Percentiles rank a stretch among this genome's conserved stretches.
Conservation (phyloP, 2,329 filamentous ascomycete species). For the Chaetomiaceae sp. region DNA sequence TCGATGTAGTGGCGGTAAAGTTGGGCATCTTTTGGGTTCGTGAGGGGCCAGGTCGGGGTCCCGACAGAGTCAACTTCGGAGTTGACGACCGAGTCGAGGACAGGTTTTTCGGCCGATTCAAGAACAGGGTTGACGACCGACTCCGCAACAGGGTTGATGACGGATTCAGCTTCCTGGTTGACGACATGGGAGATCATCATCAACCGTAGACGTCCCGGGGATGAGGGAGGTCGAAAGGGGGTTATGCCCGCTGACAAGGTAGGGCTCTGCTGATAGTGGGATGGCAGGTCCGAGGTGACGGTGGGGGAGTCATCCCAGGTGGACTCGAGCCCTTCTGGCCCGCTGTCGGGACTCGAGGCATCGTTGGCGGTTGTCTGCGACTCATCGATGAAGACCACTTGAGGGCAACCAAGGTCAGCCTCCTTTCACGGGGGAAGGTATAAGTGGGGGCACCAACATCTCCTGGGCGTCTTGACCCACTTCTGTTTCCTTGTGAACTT, state of each 20-base stretch:
- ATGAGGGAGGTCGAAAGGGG: constrained; percentile 2
- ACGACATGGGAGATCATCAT: constrained; percentile 12
- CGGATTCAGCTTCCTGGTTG: too few species aligned
- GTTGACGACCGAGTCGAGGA: too few species aligned
- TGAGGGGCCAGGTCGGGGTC: constrained; percentile 28
- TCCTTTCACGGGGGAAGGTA: background rate
- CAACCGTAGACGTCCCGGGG: constrained; percentile 11
- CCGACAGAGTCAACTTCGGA: too few species aligned
- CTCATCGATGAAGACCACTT: constrained; percentile 31
- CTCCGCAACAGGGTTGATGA: too few species aligned
- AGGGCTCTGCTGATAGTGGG: background rate
- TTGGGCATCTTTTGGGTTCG: constrained; percentile 27
- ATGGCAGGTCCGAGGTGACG: constrained; percentile 1
- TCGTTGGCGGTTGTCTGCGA: constrained; percentile 20
- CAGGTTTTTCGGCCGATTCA: too few species aligned
- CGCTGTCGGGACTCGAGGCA: constrained; percentile 21
- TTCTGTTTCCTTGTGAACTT: constrained; percentile 30
- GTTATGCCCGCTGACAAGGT: background rate
- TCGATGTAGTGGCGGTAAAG: constrained; percentile 34
- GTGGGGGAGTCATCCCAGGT: constrained; percentile 7
- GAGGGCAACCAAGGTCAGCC: constrained; percentile 2
- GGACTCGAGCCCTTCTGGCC: constrained; percentile 17
- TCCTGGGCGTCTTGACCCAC: constrained; percentile 32
- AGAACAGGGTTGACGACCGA: too few species aligned
- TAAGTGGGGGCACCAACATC: too few species aligned